A percentile compares a stretch with the other conserved stretches of the same genome.
Conservation (phyloP, 2,329 filamentous ascomycete genomes). For the Anthostomella pinea region DNA sequence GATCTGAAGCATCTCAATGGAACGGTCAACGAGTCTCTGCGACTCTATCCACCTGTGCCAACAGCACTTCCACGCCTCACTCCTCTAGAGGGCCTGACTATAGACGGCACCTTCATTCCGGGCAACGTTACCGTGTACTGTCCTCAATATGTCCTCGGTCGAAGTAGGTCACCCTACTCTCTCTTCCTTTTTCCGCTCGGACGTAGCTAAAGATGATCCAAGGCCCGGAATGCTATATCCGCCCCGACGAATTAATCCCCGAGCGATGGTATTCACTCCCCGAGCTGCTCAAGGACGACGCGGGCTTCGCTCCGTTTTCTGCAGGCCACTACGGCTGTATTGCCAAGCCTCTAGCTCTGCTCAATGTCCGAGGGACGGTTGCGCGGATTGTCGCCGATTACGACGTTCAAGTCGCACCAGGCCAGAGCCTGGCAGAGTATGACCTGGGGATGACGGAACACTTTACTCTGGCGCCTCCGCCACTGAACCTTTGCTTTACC, state of each 20-base stretch:
- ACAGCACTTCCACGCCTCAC: constrained; percentile 12
- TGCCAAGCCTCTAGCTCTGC: constrained; percentile 4
- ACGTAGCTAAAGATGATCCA: constrained; percentile 3
- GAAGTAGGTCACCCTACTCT: constrained; percentile 8
- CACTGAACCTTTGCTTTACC: constrained; percentile 2
- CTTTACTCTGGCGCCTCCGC: constrained; percentile 2
- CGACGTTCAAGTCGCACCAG: constrained; percentile 4
- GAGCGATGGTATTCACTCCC: constrained; percentile 24
- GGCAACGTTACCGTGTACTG: constrained; percentile 17
- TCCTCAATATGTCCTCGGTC: constrained; percentile 15
- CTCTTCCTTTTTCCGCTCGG: not conserved
- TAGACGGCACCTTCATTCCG: constrained; percentile 25
- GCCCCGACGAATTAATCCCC: constrained; percentile 22
- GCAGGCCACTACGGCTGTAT: constrained; percentile 4
- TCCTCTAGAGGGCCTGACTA: constrained; percentile 19
- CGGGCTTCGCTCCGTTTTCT: constrained; percentile 20
- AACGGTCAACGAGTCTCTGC: constrained; percentile 32
- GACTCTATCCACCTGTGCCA: constrained; percentile 30
- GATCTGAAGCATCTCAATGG: constrained; percentile 22
- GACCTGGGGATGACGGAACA: constrained; percentile 8
- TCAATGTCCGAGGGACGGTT: constrained; percentile 7
- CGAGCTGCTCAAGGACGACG: constrained; percentile 17
- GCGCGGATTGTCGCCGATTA: constrained; percentile 9
- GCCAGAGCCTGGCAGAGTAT: not conserved
- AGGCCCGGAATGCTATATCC: constrained; percentile 11